A percentile compares a stretch with the other conserved stretches of the same genome.
Conservation (phyloP, 2,329 filamentous ascomycete species). For the Phyllosticta ampelicida region DNA sequence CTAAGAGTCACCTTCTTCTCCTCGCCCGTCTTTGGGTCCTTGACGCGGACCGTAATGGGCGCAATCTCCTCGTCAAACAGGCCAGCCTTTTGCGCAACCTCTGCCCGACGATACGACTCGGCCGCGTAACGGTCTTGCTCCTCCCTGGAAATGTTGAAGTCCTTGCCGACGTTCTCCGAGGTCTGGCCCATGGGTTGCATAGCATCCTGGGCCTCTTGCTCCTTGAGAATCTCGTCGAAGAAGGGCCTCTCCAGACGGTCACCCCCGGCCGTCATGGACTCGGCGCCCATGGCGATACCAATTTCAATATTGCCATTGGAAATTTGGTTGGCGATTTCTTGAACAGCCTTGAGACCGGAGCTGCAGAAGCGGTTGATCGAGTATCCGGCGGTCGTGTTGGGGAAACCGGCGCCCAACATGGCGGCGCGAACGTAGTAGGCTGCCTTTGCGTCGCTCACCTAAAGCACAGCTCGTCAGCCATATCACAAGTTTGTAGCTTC, state of each 20-base stretch:
- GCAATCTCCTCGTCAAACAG: slow-evolving; percentile 92
- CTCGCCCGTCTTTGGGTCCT: slow-evolving; percentile 73
- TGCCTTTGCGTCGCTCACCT: slow-evolving; percentile 76
- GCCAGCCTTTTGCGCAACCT: slow-evolving; percentile 80
- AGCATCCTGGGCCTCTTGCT: slow-evolving; percentile 73
- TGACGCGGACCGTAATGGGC: slow-evolving; percentile 71
- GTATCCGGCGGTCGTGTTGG: slow-evolving; percentile 73
- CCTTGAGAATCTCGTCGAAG: slow-evolving; percentile 61
- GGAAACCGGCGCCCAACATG: slow-evolving; percentile 81
- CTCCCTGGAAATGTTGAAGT: slow-evolving; percentile 76
- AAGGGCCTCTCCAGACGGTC: slow-evolving; percentile 64
- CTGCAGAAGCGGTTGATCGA: slow-evolving; percentile 95
- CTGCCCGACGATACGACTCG: slow-evolving; percentile 78
- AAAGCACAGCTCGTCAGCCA: background rate
- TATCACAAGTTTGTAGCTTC: background rate
- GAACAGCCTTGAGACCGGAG: slow-evolving; percentile 86
- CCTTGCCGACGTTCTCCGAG: slow-evolving; percentile 84
- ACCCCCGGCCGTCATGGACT: slow-evolving; percentile 70
- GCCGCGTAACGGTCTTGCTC: slow-evolving; percentile 76
- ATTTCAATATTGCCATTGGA: slow-evolving; percentile 68
- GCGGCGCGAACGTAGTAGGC: slow-evolving; percentile 87
- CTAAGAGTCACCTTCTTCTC: slow-evolving; percentile 67
- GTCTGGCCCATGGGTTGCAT: slow-evolving; percentile 97
- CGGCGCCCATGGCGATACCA: slow-evolving; percentile 78
- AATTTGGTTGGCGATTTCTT: slow-evolving; percentile 90